These are phyloP conservation scores for Asterochloris erici DNA, from an alignment of 139 green algal genomes.

Conservation along the genomic window DNA sequence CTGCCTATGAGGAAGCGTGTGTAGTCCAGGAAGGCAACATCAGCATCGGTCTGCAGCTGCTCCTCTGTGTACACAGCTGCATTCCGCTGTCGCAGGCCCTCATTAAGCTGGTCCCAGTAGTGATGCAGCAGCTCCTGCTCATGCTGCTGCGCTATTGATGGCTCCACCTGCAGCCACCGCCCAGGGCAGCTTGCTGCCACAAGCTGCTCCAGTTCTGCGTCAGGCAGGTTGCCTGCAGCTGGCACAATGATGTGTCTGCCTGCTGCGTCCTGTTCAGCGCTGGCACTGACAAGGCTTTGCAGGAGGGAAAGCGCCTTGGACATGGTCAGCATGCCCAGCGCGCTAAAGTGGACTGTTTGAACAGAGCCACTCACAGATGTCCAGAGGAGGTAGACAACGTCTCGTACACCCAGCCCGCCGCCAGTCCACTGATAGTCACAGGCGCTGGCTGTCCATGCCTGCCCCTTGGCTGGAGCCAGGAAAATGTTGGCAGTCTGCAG, in stretches of 20 bases:
- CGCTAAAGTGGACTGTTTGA: no score
- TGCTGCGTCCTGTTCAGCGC: no score
- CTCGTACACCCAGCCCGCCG: neutral
- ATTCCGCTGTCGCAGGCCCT: neutral
- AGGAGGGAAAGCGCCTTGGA: no score
- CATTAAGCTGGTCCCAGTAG: neutral
- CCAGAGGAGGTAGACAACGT: slow-evolving; percentile 13
- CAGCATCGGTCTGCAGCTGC: neutral
- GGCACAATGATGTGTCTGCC: no score
- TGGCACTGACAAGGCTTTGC: no score
- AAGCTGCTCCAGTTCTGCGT: no score
- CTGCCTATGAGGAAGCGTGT: neutral
- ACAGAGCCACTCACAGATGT: neutral
- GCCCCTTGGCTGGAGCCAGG: neutral
- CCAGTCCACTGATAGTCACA: slow-evolving; percentile 14
- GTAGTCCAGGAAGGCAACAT: slow-evolving; percentile 8
- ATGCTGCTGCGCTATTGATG: neutral
- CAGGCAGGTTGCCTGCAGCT: no score
- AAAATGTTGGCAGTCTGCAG: slow-evolving; percentile 14
- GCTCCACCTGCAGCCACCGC: neutral
- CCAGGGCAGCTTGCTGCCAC: no score
- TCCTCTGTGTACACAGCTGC: neutral
- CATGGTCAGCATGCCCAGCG: no score
- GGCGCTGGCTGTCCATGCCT: slow-evolving; percentile 2
- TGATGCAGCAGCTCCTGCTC: neutral